A percentile compares a stretch with the other conserved stretches of the same genome.
phyloP scores from a whole-genome alignment of 2,329 filamentous ascomycete species.

The Ilyonectria mors-panacis region DNA sequence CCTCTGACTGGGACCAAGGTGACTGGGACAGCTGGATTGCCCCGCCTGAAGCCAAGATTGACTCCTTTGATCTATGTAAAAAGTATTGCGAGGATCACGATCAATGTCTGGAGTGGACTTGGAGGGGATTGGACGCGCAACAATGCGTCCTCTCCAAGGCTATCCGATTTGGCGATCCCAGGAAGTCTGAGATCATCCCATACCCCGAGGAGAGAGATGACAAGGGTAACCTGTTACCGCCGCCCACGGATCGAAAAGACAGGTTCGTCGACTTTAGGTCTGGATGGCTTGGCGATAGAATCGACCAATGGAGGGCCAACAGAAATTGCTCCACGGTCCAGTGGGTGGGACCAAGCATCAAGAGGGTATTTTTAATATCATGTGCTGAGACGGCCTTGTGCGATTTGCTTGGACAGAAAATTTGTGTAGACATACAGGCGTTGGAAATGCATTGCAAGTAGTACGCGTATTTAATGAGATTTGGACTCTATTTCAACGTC shows the following conservation, averaged over 20 bases:
- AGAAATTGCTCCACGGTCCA: slow-evolving; percentile 49
- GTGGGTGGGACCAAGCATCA: slow-evolving; percentile 53
- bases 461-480: neutral
- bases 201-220: slow-evolving; percentile 45
- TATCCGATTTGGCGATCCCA: slow-evolving; percentile 46
- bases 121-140: slow-evolving; percentile 50
- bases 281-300: slow-evolving; percentile 48
- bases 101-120: slow-evolving; percentile 51
- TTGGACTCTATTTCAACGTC: neutral
- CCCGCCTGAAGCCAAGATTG: slow-evolving; percentile 43
- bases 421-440: slow-evolving; percentile 37
- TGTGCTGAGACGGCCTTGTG: slow-evolving; percentile 3
- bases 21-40: slow-evolving; percentile 51
- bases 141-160: slow-evolving; percentile 49
- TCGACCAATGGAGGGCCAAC: slow-evolving; percentile 45
- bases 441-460: slow-evolving; percentile 31
- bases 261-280: slow-evolving; percentile 51
- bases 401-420: slow-evolving; percentile 10
- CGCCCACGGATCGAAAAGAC: slow-evolving; percentile 35
- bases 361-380: slow-evolving; percentile 47
- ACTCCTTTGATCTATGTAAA: slow-evolving; percentile 48
- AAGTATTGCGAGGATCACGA: slow-evolving; percentile 46
- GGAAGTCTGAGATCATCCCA: slow-evolving; percentile 44
- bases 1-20: slow-evolving; percentile 52
- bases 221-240: slow-evolving; percentile 43